phyloP scores from a whole-genome alignment of 1,139 yeast genomes.

The Yamadazyma spencermartinsiae region DNA sequence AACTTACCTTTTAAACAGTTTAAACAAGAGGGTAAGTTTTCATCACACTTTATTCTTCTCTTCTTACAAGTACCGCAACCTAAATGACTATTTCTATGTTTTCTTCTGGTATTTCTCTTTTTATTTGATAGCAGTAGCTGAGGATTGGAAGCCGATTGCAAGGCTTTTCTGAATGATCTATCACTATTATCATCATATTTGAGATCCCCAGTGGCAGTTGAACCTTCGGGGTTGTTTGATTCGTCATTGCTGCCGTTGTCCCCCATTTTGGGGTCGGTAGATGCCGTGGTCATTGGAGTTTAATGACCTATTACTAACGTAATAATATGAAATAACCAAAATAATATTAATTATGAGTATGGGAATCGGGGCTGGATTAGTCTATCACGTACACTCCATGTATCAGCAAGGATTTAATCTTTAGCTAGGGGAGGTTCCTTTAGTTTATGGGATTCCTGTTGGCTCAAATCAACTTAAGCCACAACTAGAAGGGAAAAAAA shows the following conservation, averaged over 20 bases:
- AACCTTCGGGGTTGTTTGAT: background rate
- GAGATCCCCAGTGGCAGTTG: background rate
- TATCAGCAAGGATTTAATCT: too few relatives aligned
- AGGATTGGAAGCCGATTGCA: slow-evolving; percentile 18
- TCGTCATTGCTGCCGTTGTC: background rate
- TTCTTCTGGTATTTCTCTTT: slow-evolving; percentile 53
- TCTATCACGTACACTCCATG: too few relatives aligned
- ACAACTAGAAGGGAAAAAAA: too few relatives aligned
- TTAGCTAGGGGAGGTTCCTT: too few relatives aligned
- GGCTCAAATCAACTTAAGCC: too few relatives aligned
- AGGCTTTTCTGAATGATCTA: slow-evolving; percentile 18
- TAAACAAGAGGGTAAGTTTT: slow-evolving; percentile 57
- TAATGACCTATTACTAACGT: too few relatives aligned
- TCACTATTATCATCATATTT: slow-evolving; percentile 9
- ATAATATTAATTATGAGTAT: too few relatives aligned
- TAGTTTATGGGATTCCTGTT: too few relatives aligned
- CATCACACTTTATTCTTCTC: slow-evolving; percentile 69
- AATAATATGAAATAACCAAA: too few relatives aligned
- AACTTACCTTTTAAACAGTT: slow-evolving; percentile 62
- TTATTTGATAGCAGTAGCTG: slow-evolving; percentile 16
- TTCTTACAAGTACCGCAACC: slow-evolving; percentile 70
- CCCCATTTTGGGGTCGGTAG: too few relatives aligned
- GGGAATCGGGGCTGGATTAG: too few relatives aligned
- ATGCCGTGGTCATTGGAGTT: too few relatives aligned
- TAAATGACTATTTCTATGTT: slow-evolving; percentile 62